Conservation (phyloP, 1,139 yeast species). For the Komagataea norvegica region DNA sequence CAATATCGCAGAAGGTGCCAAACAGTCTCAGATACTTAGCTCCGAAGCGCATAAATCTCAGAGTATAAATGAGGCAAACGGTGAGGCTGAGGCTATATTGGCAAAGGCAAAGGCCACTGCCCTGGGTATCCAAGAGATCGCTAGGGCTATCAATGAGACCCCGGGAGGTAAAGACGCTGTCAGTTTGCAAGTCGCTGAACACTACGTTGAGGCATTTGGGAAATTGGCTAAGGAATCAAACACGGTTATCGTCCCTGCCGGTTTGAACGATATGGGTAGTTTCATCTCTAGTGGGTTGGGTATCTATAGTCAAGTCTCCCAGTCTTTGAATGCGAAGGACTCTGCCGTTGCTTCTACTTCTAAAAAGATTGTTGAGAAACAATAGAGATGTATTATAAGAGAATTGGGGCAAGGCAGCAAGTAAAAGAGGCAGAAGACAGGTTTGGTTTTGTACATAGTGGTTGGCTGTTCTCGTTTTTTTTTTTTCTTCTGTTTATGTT, state of each 20-base stretch:
- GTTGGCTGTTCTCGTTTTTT: too few relatives aligned
- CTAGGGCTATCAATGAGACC: conserved; percentile 60
- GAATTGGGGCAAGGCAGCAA: too few relatives aligned
- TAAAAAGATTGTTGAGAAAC: background rate
- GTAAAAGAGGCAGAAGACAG: too few relatives aligned
- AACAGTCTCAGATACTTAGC: conserved; percentile 60
- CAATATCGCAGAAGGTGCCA: conserved; percentile 80
- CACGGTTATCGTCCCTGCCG: conserved; percentile 73
- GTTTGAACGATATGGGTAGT: conserved; percentile 67
- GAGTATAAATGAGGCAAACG: conserved; percentile 60
- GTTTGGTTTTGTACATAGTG: too few relatives aligned
- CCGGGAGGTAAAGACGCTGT: conserved; percentile 77
- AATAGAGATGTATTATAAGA: conserved; percentile 1
- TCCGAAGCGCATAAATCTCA: conserved; percentile 66
- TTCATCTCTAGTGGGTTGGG: conserved; percentile 76
- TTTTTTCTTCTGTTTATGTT: background rate
- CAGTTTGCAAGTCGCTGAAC: conserved; percentile 74
- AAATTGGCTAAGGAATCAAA: conserved; percentile 79
- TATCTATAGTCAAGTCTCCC: conserved; percentile 54
- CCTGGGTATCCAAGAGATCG: conserved; percentile 58
- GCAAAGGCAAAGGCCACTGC: conserved; percentile 76
- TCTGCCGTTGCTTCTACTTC: background rate
- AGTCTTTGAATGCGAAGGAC: conserved; percentile 7
- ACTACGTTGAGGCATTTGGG: conserved; percentile 77
- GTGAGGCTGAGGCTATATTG: conserved; percentile 65